Base-by-base conservation (phyloP, 1,284 basidiomycete genomes). In the Ustilago xerochloae region DNA sequence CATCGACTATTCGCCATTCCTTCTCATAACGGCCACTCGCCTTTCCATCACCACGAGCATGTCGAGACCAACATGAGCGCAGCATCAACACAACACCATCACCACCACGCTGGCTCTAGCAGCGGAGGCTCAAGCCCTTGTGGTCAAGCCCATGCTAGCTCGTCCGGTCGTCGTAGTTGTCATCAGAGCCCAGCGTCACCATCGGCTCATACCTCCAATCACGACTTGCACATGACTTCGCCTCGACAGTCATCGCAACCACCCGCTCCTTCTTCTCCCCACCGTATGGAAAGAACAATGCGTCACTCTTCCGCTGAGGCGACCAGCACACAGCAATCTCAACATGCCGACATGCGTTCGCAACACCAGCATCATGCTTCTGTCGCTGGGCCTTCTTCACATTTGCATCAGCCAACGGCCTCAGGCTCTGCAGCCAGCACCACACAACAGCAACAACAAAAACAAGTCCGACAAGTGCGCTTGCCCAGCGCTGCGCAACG, bases 401-500 rank as follows among this genome's bases (percentile, higher is more conserved):
- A 38, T 8, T 38, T 24, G 20, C 36, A 24, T 7, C 39, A 43
- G 9, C 32, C 43, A 2, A 16, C 30, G 3, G 18, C 58, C 18
- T 28, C 41, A 10, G 50, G 24, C 10, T 50, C 63, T 6, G 24
- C 30, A 13, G n/a, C n/a, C n/a, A n/a, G n/a, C n/a, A 50, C 18
- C 8, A 26, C 28, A 41, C 49, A 30, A 52, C 61, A 52, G 18
- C 32, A 28, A 26, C 51, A 15, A 30, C 20, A 15, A 32, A 48
- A 26, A 41, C 53, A 61, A n/a, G n/a, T n/a, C n/a, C n/a, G n/a
- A 24, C 61, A 48, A n/a, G 7, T 53, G 28, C 62, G 53, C 6
- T 54, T 70, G 3, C 72, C 72, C 12, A 66, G 58, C 20, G 72
- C 63, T 6, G 55, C 65, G 4, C 58, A 74, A 59, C 71, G 70